Base-by-base conservation (phyloP, 1,284 basidiomycete genomes). In the Irpex rosettiformis region DNA sequence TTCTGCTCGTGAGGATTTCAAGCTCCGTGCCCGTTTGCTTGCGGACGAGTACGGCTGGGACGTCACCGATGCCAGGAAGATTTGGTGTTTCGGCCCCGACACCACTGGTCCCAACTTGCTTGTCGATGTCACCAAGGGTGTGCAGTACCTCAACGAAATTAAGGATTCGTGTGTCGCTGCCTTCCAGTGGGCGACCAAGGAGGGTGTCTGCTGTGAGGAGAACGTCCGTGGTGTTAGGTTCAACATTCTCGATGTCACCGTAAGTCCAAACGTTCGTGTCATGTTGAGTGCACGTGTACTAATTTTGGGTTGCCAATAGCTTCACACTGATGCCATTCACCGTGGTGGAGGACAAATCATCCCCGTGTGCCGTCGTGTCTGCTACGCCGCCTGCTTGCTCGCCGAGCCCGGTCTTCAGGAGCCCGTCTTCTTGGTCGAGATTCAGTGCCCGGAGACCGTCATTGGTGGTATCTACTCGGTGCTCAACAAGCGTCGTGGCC, bases 21-120 rank as follows among this genome's bases (percentile, higher is more conserved):
- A 99, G 84, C 76, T 84, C 67, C 94, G 97, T 70, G 97, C 96
- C 57, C 94, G 97, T 82, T 73, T 94, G 72, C 86, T 99, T 65
- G 96, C 97, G 62, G 97, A 99, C 76, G 94, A 98, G 68, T 92
- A 82, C 75, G 94, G 94, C 62, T 99, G 97, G 97, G 97, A 99
- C 77, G 96, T 99, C 68, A 97, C 96, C 64, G 97, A 99, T 72
- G 97, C 97, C 68, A 86, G 97, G 75, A 98, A 98, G 86, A 98
- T 99, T 73, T 99, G 97, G 97, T 94, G 93, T 80, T 99, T 99
- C 83, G 96, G 96, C 70, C 97, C 97, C 66, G 97, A 99, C 70
- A 98, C 94, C 59, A 96, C 93, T 66, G 97, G 97, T 60, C 90
- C 97, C 64, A 99, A 99, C 82, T 76, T 99, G 77, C 81, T 99